Conservation (phyloP, 176 grass and related monocot genomes). For the Microstegium vimineum region DNA sequence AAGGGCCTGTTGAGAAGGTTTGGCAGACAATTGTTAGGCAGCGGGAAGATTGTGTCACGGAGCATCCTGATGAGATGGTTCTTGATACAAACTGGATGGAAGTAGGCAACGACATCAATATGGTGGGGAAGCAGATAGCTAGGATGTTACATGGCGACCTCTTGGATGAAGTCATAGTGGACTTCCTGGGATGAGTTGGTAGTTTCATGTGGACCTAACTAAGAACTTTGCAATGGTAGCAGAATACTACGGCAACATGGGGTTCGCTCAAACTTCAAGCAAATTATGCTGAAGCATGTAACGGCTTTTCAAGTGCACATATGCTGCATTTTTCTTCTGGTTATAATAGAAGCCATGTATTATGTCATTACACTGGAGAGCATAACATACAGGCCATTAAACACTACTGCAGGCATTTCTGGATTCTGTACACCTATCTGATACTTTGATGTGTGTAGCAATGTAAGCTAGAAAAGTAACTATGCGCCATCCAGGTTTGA, state of each 20-base stretch:
- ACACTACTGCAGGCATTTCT: neutral
- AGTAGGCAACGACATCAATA: conserved; percentile 32
- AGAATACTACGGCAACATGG: neutral
- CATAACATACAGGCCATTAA: conserved; percentile 9
- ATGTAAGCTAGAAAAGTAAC: neutral
- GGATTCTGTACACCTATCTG: neutral
- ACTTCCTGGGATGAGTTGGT: conserved; percentile 20
- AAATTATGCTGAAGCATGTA: conserved; percentile 10
- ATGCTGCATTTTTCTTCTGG: conserved; percentile 12
- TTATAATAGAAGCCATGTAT: conserved; percentile 7
- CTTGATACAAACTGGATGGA: conserved; percentile 52
- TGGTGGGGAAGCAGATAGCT: conserved; percentile 46
- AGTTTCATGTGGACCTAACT: neutral
- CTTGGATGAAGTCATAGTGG: conserved; percentile 60
- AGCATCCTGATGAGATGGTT: conserved; percentile 44
- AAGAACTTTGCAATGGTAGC: neutral
- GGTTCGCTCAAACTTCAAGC: neutral
- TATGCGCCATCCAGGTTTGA: neutral
- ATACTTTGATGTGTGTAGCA: conserved; percentile 14
- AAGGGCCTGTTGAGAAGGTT: conserved; percentile 62
- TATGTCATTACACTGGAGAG: conserved; percentile 23
- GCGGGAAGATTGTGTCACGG: conserved; percentile 26
- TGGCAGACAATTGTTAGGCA: conserved; percentile 46
- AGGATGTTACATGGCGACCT: conserved; percentile 43
- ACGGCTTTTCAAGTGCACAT: neutral